Conservation (phyloP, 768 basidiomycete genomes). For the Collybia sordida region DNA sequence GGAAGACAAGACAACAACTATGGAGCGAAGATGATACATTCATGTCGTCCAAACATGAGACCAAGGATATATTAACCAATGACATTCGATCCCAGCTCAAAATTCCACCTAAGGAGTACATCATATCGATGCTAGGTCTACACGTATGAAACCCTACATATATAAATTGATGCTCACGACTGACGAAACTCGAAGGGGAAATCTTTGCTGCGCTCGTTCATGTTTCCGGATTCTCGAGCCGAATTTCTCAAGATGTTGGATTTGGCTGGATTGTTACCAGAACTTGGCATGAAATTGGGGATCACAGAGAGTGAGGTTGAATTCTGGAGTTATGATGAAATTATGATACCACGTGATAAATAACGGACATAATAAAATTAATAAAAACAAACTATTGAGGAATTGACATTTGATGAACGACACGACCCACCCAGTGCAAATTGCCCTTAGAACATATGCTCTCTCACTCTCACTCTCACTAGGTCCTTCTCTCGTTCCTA, state of each 20-base stretch:
- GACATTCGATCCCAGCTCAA: slow-evolving; percentile 18
- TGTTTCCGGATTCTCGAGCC: slow-evolving; percentile 77
- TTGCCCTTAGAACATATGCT: slow-evolving; percentile 66
- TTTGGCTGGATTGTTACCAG: slow-evolving; percentile 41
- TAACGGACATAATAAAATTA: not conserved
- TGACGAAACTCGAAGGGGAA: slow-evolving; percentile 40
- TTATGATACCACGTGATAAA: slow-evolving; percentile 1
- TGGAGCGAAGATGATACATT: slow-evolving; percentile 45
- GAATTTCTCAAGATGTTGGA: slow-evolving; percentile 58
- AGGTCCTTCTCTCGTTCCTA: slow-evolving; percentile 62
- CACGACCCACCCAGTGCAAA: slow-evolving; percentile 27
- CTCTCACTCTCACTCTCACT: slow-evolving; percentile 65
- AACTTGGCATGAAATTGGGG: slow-evolving; percentile 29
- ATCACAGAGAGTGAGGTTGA: slow-evolving; percentile 44
- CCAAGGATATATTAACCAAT: slow-evolving; percentile 18
- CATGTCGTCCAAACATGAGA: slow-evolving; percentile 24
- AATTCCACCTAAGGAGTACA: slow-evolving; percentile 35
- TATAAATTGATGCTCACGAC: not conserved
- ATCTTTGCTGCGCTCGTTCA: slow-evolving; percentile 55
- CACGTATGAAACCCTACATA: slow-evolving; percentile 47
- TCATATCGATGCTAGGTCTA: slow-evolving; percentile 51
- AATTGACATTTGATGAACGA: not conserved
- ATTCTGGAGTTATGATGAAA: slow-evolving; percentile 63
- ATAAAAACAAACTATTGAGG: slow-evolving; percentile 11
- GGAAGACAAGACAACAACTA: slow-evolving; percentile 41